phyloP scores from a whole-genome alignment of 2,329 filamentous ascomycete genomes.

The Ceratocystis harringtonii region DNA sequence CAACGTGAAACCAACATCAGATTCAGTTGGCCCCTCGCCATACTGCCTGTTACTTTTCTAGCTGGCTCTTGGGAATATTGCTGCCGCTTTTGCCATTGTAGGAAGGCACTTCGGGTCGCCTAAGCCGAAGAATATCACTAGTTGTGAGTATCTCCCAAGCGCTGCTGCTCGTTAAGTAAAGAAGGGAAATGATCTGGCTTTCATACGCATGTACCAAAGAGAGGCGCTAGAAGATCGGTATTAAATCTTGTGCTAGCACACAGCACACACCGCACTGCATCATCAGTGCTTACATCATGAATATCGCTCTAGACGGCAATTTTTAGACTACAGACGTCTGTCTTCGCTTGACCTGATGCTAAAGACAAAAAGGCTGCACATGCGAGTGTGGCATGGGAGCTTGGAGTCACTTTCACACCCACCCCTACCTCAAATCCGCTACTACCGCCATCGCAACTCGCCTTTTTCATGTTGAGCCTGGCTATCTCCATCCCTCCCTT shows the following conservation, averaged over 20 bases:
- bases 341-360: not conserved
- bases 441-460: not conserved
- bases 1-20: not conserved
- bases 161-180: not conserved
- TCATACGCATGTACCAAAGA: not conserved
- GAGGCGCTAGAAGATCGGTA: not conserved
- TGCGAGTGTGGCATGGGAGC: not conserved
- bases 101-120: not conserved
- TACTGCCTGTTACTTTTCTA: not conserved
- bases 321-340: not conserved
- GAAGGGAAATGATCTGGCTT: not conserved
- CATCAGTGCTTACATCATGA: not conserved
- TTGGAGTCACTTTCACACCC: not conserved
- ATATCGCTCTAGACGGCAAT: not conserved
- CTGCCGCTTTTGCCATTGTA: not conserved
- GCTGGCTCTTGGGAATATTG: not conserved
- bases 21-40: not conserved
- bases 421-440: not conserved
- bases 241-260: not conserved
- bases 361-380: not conserved
- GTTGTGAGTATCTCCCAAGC: not conserved
- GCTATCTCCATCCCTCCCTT: not conserved
- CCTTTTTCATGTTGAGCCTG: not conserved
- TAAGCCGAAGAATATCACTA: not conserved
- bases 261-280: not conserved